These are phyloP conservation scores for Basipetospora chlamydospora DNA, from an alignment of 2,329 filamentous ascomycete species.

Conservation along the genomic window DNA sequence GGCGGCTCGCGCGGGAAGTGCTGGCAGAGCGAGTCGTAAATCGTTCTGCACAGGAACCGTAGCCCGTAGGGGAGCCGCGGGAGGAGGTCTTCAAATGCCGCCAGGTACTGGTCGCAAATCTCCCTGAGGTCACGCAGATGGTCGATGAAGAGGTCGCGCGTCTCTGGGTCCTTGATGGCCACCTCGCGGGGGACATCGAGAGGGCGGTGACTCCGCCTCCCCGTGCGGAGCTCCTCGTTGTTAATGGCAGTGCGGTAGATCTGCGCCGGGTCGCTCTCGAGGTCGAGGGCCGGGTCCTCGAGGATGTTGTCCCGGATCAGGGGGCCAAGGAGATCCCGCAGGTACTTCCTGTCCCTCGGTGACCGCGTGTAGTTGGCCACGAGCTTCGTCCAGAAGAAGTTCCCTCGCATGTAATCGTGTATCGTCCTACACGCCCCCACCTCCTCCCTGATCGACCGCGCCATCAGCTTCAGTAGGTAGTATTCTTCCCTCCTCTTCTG, in stretches of 20 bases:
- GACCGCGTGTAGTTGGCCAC: slow-evolving; percentile 80
- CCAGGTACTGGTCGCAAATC: slow-evolving; percentile 82
- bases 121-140: slow-evolving; percentile 88
- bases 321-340: slow-evolving; percentile 72
- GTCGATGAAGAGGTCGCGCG: slow-evolving; percentile 80
- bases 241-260: slow-evolving; percentile 94
- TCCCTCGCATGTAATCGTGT: slow-evolving; percentile 77
- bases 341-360: slow-evolving; percentile 80
- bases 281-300: slow-evolving; percentile 76
- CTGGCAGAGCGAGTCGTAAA: slow-evolving; percentile 61
- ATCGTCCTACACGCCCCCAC: slow-evolving; percentile 57
- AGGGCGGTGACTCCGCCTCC: slow-evolving; percentile 63
- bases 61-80: slow-evolving; percentile 88
- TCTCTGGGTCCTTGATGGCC: slow-evolving; percentile 92
- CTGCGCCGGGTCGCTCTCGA: slow-evolving; percentile 94
- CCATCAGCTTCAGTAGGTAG: slow-evolving; percentile 80
- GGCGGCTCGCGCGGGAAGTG: slow-evolving; percentile 71
- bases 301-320: slow-evolving; percentile 85
- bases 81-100: slow-evolving; percentile 65
- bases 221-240: slow-evolving; percentile 90
- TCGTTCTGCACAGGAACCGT: slow-evolving; percentile 74
- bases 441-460: slow-evolving; percentile 72
- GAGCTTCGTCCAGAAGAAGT: slow-evolving; percentile 85
- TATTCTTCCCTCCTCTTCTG: slow-evolving; percentile 96
- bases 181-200: slow-evolving; percentile 80